Evolutionary conservation across 495 filamentous ascomycete species (phyloP).

Genomic region (Penicillium desertorum): DNA sequence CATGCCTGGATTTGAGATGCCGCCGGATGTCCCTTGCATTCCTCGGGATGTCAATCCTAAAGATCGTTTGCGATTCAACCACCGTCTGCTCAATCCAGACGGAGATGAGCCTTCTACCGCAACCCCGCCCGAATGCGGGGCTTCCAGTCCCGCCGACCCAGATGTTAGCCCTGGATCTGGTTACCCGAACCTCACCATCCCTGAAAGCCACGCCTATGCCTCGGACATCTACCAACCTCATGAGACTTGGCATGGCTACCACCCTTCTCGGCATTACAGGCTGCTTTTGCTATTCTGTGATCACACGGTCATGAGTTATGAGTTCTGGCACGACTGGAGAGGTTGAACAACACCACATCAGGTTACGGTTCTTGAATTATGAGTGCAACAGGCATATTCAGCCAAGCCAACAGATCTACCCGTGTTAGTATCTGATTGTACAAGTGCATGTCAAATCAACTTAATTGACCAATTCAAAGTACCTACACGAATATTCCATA

Average conservation of each 20-base stretch:
- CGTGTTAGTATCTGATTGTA: neutral
- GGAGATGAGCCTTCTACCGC: slow-evolving; percentile 10
- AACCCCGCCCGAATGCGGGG: neutral
- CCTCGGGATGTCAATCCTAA: slow-evolving; percentile 26
- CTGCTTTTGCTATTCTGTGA: slow-evolving; percentile 75
- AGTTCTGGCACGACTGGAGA: slow-evolving; percentile 57
- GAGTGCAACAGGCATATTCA: neutral
- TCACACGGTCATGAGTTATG: slow-evolving; percentile 78
- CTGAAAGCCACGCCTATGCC: slow-evolving; percentile 44
- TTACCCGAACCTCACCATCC: slow-evolving; percentile 23
- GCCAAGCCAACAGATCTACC: neutral
- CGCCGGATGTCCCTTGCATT: slow-evolving; percentile 40
- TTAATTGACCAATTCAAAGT: neutral
- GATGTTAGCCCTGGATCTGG: neutral
- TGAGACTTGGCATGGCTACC: slow-evolving; percentile 43
- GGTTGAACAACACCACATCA: neutral
- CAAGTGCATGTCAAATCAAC: neutral
- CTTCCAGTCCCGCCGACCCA: neutral
- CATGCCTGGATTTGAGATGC: slow-evolving; percentile 57
- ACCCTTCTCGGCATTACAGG: slow-evolving; percentile 56
- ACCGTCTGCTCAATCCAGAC: slow-evolving; percentile 27
- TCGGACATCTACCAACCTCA: slow-evolving; percentile 38
- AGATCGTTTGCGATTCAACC: slow-evolving; percentile 38
- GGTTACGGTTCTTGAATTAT: neutral
- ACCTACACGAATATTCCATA: neutral